Evolutionary conservation across 345 rosid genomes (phyloP).

Genomic region (Trapa incisa): DNA sequence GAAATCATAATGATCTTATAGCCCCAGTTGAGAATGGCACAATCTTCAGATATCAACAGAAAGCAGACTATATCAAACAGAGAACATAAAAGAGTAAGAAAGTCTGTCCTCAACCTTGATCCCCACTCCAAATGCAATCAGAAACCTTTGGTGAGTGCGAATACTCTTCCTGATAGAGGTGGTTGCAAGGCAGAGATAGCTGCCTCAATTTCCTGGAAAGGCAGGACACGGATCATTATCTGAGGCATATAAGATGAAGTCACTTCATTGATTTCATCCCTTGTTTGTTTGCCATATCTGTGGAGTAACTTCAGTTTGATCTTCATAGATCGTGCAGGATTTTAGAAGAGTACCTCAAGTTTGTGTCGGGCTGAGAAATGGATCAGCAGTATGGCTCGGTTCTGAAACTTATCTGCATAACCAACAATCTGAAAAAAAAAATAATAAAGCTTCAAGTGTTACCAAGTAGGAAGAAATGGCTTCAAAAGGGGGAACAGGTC

Average conservation of each 20-base stretch:
- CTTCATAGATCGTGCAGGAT: neutral
- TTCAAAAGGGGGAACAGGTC: neutral
- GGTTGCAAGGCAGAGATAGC: too few relatives aligned
- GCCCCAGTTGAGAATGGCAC: neutral
- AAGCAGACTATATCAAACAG: neutral
- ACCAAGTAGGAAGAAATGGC: too few relatives aligned
- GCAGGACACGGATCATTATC: too few relatives aligned
- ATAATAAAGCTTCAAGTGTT: neutral
- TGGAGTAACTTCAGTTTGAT: neutral
- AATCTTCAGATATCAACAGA: neutral
- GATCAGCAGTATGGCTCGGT: conserved; percentile 75
- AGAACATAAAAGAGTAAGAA: too few relatives aligned
- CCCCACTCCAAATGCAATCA: too few relatives aligned
- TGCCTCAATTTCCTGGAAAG: too few relatives aligned
- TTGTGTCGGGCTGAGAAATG: conserved; percentile 89
- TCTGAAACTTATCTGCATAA: conserved; percentile 56
- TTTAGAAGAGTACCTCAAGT: conserved; percentile 36
- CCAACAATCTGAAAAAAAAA: conserved; percentile 40
- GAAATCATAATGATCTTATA: neutral
- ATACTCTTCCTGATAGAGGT: too few relatives aligned
- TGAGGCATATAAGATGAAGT: neutral
- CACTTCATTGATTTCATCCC: neutral
- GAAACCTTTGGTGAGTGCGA: too few relatives aligned
- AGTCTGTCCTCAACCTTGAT: too few relatives aligned
- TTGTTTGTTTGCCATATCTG: neutral